Conservation (phyloP, 192 early-diverging fungal species). For the Helicostylum pulchrum region DNA sequence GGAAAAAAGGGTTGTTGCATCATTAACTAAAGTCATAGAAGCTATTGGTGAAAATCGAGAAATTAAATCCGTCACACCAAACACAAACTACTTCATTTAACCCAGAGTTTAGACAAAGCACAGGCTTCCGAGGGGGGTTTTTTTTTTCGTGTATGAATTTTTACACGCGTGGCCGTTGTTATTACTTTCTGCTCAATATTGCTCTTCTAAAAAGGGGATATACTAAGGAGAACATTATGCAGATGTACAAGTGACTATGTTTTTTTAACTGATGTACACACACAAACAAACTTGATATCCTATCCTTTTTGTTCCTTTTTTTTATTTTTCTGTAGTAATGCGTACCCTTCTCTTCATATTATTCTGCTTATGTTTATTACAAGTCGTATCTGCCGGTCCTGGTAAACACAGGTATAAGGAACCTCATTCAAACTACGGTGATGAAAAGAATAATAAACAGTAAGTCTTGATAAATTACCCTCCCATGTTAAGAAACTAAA, state of each 20-base stretch:
- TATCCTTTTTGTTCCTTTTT: neutral
- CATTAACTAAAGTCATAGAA: no score
- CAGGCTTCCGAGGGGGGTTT: neutral
- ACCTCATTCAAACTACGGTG: constrained; percentile 32
- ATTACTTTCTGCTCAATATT: no score
- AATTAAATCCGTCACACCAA: neutral
- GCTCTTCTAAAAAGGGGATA: no score
- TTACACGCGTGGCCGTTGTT: no score
- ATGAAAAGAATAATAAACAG: constrained; percentile 27
- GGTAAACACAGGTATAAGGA: constrained; percentile 27
- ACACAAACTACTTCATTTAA: neutral
- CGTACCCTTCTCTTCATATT: neutral
- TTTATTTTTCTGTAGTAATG: neutral
- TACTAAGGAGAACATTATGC: no score
- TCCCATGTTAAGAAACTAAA: no score
- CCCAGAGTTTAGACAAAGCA: neutral
- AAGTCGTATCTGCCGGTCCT: constrained; percentile 11
- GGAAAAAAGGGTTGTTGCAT: no score
- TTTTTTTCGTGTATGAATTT: neutral
- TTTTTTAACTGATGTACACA: no score
- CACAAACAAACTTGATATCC: neutral
- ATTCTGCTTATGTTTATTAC: neutral
- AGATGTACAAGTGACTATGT: no score
- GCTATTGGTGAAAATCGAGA: no score
- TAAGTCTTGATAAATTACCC: no score